phyloP scores from a whole-genome alignment of 495 filamentous ascomycete genomes.

The Hypoxylon rickii region DNA sequence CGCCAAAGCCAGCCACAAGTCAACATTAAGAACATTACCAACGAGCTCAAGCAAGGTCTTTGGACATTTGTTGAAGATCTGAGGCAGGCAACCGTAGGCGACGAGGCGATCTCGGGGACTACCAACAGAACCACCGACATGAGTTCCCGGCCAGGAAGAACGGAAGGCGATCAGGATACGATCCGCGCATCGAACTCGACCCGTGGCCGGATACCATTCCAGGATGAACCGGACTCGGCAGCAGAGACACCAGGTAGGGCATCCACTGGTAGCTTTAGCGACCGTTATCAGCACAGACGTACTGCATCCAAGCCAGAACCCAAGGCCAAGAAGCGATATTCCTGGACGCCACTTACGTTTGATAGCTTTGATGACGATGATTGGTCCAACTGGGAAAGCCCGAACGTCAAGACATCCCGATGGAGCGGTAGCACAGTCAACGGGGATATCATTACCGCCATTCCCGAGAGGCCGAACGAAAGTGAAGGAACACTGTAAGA shows the following conservation, averaged over 20 bases:
- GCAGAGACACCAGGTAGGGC: constrained; percentile 26
- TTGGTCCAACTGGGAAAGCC: constrained; percentile 75
- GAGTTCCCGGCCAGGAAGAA: constrained; percentile 30
- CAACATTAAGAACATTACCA: constrained; percentile 79
- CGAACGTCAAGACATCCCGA: constrained; percentile 50
- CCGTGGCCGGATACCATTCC: constrained; percentile 36
- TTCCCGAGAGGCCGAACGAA: constrained; percentile 45
- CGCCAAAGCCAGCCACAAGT: constrained; percentile 41
- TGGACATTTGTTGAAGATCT: constrained; percentile 97
- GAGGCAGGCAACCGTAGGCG: constrained; percentile 90
- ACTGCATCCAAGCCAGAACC: constrained; percentile 27
- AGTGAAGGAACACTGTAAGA: constrained; percentile 50
- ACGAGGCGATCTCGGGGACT: constrained; percentile 71
- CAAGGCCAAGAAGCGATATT: constrained; percentile 48
- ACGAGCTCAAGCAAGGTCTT: constrained; percentile 85
- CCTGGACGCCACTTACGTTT: constrained; percentile 52
- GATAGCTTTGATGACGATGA: constrained; percentile 66
- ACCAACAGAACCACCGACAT: constrained; percentile 38
- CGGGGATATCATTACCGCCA: constrained; percentile 47
- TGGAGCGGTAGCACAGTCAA: constrained; percentile 56
- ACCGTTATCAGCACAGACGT: constrained; percentile 33
- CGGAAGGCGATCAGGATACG: constrained; percentile 43
- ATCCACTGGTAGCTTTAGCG: constrained; percentile 32
- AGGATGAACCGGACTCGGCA: constrained; percentile 20
- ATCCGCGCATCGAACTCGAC: constrained; percentile 40